Evolutionary conservation across 129 eudicot species (phyloP), one percentile per base, ranked within the genome.

Genomic region (Artemisia annua): DNA sequence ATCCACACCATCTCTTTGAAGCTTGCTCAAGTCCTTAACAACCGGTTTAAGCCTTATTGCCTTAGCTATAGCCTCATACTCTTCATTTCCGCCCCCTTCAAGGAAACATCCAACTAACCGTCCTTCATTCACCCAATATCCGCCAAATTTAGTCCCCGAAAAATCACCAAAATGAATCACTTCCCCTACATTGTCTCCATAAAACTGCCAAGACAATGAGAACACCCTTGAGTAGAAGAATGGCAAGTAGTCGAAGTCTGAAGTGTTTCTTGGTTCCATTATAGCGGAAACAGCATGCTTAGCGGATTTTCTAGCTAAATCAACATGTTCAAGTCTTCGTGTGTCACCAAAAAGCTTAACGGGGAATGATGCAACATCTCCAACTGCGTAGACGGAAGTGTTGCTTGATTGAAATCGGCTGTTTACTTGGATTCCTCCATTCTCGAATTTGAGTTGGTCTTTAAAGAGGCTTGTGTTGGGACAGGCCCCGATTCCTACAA

Each of bases 381-480:
- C 97, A 52, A 94, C 85, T 20, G 96, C 99, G 57, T 90, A 94
- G 39, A 90, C 91, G 0, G 94, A 94, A 59, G 63, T 68, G 81
- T 94, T 78, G 78, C 97, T 94, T 12, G 97, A 83, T 63, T 90
- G 94, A 74, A 90, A 75, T 7, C 49, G 83, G 9, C 78, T 82
- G 46, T 94, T 88, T 16, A 94, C 99, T 73, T 94, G 88, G 63
- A 94, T 90, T 55, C 99, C 97, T 9, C 89, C 93, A 8, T 94
- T 88, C 54, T 94, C 97, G 14, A 94, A 73, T 5, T 87, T 72
- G 20, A 94, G 88, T 78, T 90, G 96, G 50, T 89, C 93, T 78
- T 90, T 85, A 48, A 94, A 94, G n/a, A 94, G 83, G 81, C 85
- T 83, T n/a, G 97, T 88, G 79, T 94, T 94, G 69, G 99, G 96